These are phyloP conservation scores for Metschnikowia kofuensis DNA, from an alignment of 805 yeast species.

Conservation along the genomic window DNA sequence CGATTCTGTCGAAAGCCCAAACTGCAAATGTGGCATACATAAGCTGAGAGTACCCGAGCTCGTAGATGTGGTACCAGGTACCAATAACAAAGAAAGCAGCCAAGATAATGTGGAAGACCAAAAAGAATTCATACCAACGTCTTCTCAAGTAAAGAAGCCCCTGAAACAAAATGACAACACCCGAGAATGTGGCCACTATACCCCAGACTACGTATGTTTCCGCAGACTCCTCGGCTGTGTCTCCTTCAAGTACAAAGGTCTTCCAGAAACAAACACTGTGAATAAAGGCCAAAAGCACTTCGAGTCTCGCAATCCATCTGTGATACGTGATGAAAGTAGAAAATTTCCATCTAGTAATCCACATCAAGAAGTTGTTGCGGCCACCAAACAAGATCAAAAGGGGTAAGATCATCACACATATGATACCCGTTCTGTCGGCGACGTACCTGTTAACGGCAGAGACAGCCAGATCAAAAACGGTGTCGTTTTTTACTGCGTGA, in stretches of 20 bases:
- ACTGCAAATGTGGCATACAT: constrained; percentile 53
- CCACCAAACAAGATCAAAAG: constrained; percentile 18
- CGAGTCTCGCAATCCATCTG: constrained; percentile 16
- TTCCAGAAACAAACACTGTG: constrained; percentile 12
- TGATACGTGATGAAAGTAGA: constrained; percentile 15
- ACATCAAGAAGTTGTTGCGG: constrained; percentile 18
- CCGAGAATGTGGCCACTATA: constrained; percentile 9
- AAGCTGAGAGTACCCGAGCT: constrained; percentile 28
- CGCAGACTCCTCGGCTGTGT: constrained; percentile 5
- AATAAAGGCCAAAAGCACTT: constrained; percentile 13
- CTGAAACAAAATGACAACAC: constrained; percentile 14
- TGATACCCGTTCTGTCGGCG: constrained; percentile 15
- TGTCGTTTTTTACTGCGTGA: constrained; percentile 7
- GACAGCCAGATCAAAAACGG: constrained; percentile 1
- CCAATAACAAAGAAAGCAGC: constrained; percentile 22
- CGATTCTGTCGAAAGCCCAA: constrained; percentile 51
- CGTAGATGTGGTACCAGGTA: constrained; percentile 17
- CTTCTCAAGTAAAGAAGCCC: constrained; percentile 20
- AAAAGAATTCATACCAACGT: constrained; percentile 23
- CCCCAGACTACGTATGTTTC: constrained; percentile 15
- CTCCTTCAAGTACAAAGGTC: constrained; percentile 2
- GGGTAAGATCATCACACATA: constrained; percentile 12
- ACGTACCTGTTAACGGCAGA: constrained; percentile 12
- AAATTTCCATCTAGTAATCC: constrained; percentile 17
- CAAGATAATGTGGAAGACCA: constrained; percentile 22